Evolutionary conservation across 495 filamentous ascomycete genomes (phyloP).

Genomic region (Penicillium paxilli): DNA sequence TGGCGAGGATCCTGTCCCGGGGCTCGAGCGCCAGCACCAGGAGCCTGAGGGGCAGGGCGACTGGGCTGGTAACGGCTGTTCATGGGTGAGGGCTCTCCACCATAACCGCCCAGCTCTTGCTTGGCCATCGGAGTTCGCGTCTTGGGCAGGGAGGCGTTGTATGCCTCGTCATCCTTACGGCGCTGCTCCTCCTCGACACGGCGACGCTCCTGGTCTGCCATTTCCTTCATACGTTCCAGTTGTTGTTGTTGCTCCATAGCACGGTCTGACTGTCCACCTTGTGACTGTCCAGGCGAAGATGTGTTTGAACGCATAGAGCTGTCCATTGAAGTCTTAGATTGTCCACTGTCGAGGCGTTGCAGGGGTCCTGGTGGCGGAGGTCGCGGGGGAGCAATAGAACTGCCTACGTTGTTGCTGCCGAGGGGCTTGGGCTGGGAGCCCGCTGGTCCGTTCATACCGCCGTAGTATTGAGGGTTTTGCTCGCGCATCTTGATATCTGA

Average conservation of each 20-base stretch:
- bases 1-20: slow-evolving; percentile 47
- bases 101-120: slow-evolving; percentile 79
- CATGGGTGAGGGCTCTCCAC: slow-evolving; percentile 44
- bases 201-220: slow-evolving; percentile 51
- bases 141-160: slow-evolving; percentile 84
- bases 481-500: slow-evolving; percentile 88
- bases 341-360: slow-evolving; percentile 43
- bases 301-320: slow-evolving; percentile 33
- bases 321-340: slow-evolving; percentile 30
- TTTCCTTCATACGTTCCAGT: slow-evolving; percentile 48
- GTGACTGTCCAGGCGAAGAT: slow-evolving; percentile 38
- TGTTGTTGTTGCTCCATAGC: slow-evolving; percentile 42
- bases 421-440: slow-evolving; percentile 47
- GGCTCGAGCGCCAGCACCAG: slow-evolving; percentile 39
- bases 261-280: slow-evolving; percentile 37
- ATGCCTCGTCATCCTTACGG: slow-evolving; percentile 72
- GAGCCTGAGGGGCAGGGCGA: slow-evolving; percentile 59
- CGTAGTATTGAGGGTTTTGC: slow-evolving; percentile 75
- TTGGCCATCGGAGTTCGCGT: slow-evolving; percentile 74
- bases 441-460: slow-evolving; percentile 58
- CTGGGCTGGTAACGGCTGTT: slow-evolving; percentile 78
- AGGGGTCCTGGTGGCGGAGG: slow-evolving; percentile 59
- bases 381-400: slow-evolving; percentile 75
- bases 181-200: slow-evolving; percentile 54
- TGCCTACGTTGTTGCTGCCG: slow-evolving; percentile 50